Percentiles rank a stretch among this genome's conserved stretches.
phyloP scores from a whole-genome alignment of 169 alveolate genomes.

The Miamiensis avidus region DNA sequence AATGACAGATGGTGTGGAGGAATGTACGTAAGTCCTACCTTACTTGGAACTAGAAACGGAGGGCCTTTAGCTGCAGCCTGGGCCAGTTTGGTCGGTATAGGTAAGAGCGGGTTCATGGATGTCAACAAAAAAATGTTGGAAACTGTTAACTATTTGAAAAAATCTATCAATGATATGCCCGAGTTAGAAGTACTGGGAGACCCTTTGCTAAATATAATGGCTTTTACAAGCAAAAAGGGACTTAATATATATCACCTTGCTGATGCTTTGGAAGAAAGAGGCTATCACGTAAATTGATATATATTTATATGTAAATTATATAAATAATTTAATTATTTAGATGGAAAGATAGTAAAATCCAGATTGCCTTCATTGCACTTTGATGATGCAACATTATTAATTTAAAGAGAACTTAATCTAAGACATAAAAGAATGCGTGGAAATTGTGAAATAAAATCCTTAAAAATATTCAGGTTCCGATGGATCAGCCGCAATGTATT shows the following conservation, averaged over 20 bases:
- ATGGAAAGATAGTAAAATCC: conserved; percentile 13
- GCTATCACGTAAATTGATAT: neutral
- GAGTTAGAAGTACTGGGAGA: conserved; percentile 46
- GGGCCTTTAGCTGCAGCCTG: conserved; percentile 49
- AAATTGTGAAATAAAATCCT: conserved; percentile 8
- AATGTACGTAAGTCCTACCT: conserved; percentile 38
- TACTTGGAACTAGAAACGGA: conserved; percentile 56
- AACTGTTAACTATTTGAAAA: conserved; percentile 37
- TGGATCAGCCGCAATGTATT: conserved; percentile 13
- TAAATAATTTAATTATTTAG: neutral
- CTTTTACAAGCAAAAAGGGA: conserved; percentile 40
- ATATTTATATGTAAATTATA: neutral
- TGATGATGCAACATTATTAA: conserved; percentile 9
- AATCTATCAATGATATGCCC: conserved; percentile 44
- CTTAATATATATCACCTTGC: conserved; percentile 11
- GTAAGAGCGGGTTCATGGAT: conserved; percentile 47
- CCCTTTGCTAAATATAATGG: conserved; percentile 45
- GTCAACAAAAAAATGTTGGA: conserved; percentile 40
- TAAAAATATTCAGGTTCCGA: conserved; percentile 4
- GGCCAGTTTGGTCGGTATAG: conserved; percentile 49
- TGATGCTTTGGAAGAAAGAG: conserved; percentile 2
- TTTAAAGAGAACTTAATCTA: neutral
- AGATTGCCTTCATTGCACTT: conserved; percentile 1
- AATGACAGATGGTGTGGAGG: conserved; percentile 46
- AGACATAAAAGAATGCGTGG: conserved; percentile 5